Evolutionary conservation across 1,284 basidiomycete species (phyloP).

Genomic region (Megacollybia platyphylla): DNA sequence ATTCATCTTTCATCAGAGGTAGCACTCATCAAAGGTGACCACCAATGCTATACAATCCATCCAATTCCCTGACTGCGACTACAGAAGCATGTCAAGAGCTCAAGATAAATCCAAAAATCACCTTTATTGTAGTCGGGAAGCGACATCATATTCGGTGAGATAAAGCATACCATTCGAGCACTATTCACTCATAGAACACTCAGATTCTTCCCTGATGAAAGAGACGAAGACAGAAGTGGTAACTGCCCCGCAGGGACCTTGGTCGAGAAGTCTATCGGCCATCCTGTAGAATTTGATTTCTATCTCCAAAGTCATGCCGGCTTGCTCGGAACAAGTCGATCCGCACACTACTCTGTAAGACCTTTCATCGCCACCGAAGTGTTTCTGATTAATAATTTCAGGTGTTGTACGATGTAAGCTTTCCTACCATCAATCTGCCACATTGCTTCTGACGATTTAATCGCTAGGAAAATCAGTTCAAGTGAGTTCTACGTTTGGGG

Average conservation of each 20-base stretch:
- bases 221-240: slow-evolving; percentile 47
- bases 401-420: slow-evolving; percentile 19
- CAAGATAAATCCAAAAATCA: slow-evolving; percentile 51
- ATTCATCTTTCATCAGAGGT: slow-evolving; percentile 28
- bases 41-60: too few relatives aligned
- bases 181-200: too few relatives aligned
- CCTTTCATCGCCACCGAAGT: neutral
- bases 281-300: slow-evolving; percentile 56
- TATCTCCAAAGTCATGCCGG: slow-evolving; percentile 43
- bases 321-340: slow-evolving; percentile 49
- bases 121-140: slow-evolving; percentile 69
- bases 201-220: slow-evolving; percentile 50
- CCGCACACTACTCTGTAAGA: slow-evolving; percentile 50
- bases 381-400: slow-evolving; percentile 4
- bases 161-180: slow-evolving; percentile 5
- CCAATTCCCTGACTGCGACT: neutral
- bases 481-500: neutral
- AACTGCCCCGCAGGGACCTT: slow-evolving; percentile 70
- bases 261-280: slow-evolving; percentile 55
- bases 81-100: slow-evolving; percentile 34
- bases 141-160: slow-evolving; percentile 53
- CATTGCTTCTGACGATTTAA: neutral
- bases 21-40: slow-evolving; percentile 41
- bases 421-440: neutral
- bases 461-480: neutral